Evolutionary conservation across 805 yeast genomes (phyloP).

Genomic region (Candida silvicultrix): DNA sequence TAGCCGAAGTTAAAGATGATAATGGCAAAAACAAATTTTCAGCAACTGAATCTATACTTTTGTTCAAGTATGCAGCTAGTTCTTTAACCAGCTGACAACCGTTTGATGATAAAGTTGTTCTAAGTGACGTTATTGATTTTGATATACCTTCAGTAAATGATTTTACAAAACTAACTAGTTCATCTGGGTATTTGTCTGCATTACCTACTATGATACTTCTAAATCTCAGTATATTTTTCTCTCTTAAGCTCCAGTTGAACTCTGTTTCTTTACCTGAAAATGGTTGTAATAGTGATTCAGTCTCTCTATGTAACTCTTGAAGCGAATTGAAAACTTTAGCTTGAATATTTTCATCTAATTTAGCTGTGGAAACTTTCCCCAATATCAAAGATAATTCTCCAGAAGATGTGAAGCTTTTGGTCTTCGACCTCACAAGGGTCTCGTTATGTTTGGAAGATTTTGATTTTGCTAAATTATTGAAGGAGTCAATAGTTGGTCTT

Average conservation of each 20-base stretch:
- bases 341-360: slow-evolving; percentile 12
- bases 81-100: slow-evolving; percentile 79
- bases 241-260: slow-evolving; percentile 76
- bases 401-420: slow-evolving; percentile 1
- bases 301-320: slow-evolving; percentile 20
- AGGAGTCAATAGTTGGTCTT: slow-evolving; percentile 21
- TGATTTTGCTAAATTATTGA: slow-evolving; percentile 11
- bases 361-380: slow-evolving; percentile 13
- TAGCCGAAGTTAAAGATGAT: slow-evolving; percentile 28
- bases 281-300: slow-evolving; percentile 23
- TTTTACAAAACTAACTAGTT: slow-evolving; percentile 28
- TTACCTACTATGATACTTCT: slow-evolving; percentile 61
- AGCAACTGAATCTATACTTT: slow-evolving; percentile 24
- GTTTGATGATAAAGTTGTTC: slow-evolving; percentile 76
- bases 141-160: slow-evolving; percentile 50
- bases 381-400: slow-evolving; percentile 11
- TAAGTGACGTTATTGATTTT: slow-evolving; percentile 62
- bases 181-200: slow-evolving; percentile 32
- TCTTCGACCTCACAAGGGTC: neutral
- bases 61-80: slow-evolving; percentile 24
- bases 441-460: neutral
- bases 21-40: slow-evolving; percentile 28
- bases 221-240: slow-evolving; percentile 48
- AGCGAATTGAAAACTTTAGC: slow-evolving; percentile 8
- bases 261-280: slow-evolving; percentile 84